Percentiles rank a stretch among this genome's conserved stretches.
phyloP scores from a whole-genome alignment of 1,139 yeast genomes.

The Meyerozyma guilliermondii region DNA sequence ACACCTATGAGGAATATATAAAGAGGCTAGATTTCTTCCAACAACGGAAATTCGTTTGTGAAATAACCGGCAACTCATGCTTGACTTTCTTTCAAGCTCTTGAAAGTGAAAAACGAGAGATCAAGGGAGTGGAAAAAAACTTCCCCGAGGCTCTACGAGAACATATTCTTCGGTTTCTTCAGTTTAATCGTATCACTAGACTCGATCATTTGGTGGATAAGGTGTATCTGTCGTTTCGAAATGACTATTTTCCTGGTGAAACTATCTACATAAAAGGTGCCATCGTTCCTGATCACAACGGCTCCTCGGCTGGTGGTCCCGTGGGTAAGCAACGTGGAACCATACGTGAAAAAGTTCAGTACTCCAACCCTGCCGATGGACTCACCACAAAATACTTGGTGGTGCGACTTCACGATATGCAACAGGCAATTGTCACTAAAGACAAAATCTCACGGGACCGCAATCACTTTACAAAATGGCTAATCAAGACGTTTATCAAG shows the following conservation, averaged over 20 bases:
- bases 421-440: constrained; percentile 68
- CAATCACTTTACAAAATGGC: constrained; percentile 82
- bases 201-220: constrained; percentile 85
- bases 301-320: not conserved
- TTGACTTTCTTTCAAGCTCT: constrained; percentile 86
- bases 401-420: constrained; percentile 41
- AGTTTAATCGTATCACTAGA: constrained; percentile 78
- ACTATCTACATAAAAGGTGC: constrained; percentile 56
- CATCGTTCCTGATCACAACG: constrained; percentile 2
- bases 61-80: constrained; percentile 90
- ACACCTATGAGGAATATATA: constrained; percentile 69
- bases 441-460: constrained; percentile 76
- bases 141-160: constrained; percentile 92
- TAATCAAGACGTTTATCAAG: constrained; percentile 83
- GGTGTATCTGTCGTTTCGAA: constrained; percentile 68
- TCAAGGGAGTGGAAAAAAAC: constrained; percentile 65
- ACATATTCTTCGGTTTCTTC: constrained; percentile 80
- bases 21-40: constrained; percentile 65
- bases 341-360: constrained; percentile 44
- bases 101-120: constrained; percentile 66
- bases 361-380: constrained; percentile 56
- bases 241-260: constrained; percentile 92
- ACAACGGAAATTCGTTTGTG: constrained; percentile 83
- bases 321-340: constrained; percentile 19
- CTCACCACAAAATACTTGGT: constrained; percentile 60